These are phyloP conservation scores for Hyparrhenia diplandra DNA, from an alignment of 176 grass and related monocot genomes.

Conservation along the genomic window DNA sequence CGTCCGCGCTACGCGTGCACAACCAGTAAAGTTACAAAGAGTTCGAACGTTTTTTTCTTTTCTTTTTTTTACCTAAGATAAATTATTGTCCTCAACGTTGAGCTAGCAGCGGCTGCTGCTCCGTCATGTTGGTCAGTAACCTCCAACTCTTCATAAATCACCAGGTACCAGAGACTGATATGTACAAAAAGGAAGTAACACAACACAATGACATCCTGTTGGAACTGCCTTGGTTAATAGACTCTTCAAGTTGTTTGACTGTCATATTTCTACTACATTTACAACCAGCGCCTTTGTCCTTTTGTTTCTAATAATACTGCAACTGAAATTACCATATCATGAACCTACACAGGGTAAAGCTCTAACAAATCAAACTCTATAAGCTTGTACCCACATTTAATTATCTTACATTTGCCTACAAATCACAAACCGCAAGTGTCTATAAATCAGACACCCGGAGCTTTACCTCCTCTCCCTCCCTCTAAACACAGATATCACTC, in stretches of 20 bases:
- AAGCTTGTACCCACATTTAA: constrained; percentile 25
- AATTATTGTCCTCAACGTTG: not conserved
- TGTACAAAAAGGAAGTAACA: not conserved
- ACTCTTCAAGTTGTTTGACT: too few relatives aligned
- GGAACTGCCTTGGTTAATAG: constrained; percentile 34
- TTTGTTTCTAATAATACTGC: constrained; percentile 22
- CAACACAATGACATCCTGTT: not conserved
- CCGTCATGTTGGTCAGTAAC: not conserved
- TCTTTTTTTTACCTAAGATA: too few relatives aligned
- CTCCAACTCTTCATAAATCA: not conserved
- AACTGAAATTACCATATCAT: constrained; percentile 3
- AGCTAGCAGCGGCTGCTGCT: not conserved
- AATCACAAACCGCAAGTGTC: not conserved
- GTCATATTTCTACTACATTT: too few relatives aligned
- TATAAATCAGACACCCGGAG: constrained; percentile 1
- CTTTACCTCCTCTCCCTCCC: not conserved
- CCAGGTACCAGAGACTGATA: not conserved
- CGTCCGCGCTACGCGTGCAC: too few relatives aligned
- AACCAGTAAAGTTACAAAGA: too few relatives aligned
- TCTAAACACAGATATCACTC: not conserved
- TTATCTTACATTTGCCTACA: constrained; percentile 48
- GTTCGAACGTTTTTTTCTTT: too few relatives aligned
- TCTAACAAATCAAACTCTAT: constrained; percentile 38
- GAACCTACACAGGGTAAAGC: constrained; percentile 20
- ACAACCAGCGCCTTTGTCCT: constrained; percentile 14